Conservation (phyloP, 2,329 filamentous ascomycete genomes). For the Fusarium luffae region DNA sequence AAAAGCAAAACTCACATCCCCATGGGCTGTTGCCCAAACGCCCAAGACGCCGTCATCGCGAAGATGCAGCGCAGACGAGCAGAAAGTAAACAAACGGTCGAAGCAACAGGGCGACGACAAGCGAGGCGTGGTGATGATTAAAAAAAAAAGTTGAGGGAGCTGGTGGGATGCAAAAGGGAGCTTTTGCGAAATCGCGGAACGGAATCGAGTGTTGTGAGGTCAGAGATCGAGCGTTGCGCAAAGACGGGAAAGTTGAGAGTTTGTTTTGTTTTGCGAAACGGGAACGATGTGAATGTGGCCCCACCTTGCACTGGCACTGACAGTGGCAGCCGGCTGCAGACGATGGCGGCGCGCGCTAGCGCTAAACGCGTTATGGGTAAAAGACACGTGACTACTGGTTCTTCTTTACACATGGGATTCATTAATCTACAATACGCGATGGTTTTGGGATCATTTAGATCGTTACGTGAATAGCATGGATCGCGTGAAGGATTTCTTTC, state of each 20-base stretch:
- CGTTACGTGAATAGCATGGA: background rate
- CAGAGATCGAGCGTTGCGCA: constrained; percentile 12
- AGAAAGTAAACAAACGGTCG: constrained; percentile 45
- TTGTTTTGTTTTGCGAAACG: constrained; percentile 37
- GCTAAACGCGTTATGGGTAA: constrained; percentile 17
- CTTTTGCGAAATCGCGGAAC: background rate
- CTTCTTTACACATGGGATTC: background rate
- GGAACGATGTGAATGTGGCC: constrained; percentile 24
- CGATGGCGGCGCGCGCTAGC: constrained; percentile 15
- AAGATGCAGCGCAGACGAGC: constrained; percentile 38
- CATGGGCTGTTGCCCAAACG: constrained; percentile 36
- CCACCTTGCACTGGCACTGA: background rate
- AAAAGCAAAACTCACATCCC: constrained; percentile 27
- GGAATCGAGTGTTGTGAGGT: background rate
- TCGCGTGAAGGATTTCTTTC: background rate
- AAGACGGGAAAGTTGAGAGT: constrained; percentile 4
- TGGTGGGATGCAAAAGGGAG: background rate
- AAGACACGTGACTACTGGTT: background rate
- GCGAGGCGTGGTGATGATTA: background rate
- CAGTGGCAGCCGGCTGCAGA: constrained; percentile 1
- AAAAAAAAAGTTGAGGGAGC: constrained; percentile 20
- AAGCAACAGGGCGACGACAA: constrained; percentile 33
- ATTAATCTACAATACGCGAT: background rate
- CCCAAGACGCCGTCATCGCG: constrained; percentile 43
- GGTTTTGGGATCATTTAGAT: background rate